Evolutionary conservation across 2,329 filamentous ascomycete genomes (phyloP).

Genomic region (Fusarium sp.): DNA sequence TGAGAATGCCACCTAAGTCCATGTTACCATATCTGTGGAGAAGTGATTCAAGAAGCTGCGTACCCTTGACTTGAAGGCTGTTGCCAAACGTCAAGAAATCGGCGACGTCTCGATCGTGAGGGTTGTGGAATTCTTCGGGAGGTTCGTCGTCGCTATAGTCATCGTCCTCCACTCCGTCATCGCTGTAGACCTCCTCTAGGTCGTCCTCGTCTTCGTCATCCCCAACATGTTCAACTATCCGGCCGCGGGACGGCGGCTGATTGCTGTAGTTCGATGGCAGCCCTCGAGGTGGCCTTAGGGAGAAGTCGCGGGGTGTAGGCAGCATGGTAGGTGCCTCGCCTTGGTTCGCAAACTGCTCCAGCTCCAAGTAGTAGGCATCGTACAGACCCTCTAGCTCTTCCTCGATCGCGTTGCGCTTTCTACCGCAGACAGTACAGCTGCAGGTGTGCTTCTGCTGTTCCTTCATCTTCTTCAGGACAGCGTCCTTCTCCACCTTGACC

Average conservation of each 20-base stretch:
- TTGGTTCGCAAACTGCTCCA: conserved; percentile 96
- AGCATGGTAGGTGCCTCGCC: conserved; percentile 71
- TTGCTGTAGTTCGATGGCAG: conserved; percentile 68
- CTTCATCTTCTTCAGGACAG: conserved; percentile 99
- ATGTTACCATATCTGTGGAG: conserved; percentile 60
- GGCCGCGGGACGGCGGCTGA: conserved; percentile 79
- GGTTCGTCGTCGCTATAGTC: conserved; percentile 75
- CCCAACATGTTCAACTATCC: conserved; percentile 75
- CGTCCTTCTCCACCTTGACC: conserved; percentile 98
- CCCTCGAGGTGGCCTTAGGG: conserved; percentile 68
- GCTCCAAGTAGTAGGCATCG: conserved; percentile 97
- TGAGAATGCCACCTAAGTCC: conserved; percentile 90
- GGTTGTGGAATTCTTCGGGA: conserved; percentile 75
- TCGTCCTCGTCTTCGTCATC: conserved; percentile 68
- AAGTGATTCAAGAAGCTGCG: conserved; percentile 60
- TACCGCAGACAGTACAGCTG: conserved; percentile 95
- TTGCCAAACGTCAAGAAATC: conserved; percentile 99
- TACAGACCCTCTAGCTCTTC: conserved; percentile 98
- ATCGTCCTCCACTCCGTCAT: conserved; percentile 67
- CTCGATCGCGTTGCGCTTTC: conserved; percentile 96
- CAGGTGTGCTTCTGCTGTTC: conserved; percentile 99
- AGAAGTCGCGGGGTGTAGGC: conserved; percentile 68
- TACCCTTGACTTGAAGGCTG: conserved; percentile 92
- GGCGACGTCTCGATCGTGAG: conserved; percentile 73
- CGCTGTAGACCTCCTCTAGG: conserved; percentile 62